Evolutionary conservation across 768 basidiomycete species (phyloP).

Genomic region (Lactarius hengduanensis): DNA sequence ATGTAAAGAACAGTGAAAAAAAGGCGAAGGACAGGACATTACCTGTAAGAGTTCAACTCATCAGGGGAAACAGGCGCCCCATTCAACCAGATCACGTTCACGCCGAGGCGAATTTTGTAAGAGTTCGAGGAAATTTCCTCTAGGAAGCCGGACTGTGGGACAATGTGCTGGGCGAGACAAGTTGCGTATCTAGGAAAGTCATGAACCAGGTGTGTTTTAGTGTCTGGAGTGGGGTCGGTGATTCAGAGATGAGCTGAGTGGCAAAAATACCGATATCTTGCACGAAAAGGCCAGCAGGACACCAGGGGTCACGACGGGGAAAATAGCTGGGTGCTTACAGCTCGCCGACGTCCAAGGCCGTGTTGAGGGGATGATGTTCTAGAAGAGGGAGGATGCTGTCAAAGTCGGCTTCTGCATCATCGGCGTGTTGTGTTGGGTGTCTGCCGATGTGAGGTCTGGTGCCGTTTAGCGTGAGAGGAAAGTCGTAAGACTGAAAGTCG

Average conservation of each 20-base stretch:
- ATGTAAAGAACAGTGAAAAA: not conserved
- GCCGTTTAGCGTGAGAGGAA: not conserved
- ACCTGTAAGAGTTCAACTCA: constrained; percentile 72
- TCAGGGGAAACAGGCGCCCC: constrained; percentile 59
- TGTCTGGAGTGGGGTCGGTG: constrained; percentile 49
- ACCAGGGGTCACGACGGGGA: constrained; percentile 32
- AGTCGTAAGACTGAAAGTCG: not conserved
- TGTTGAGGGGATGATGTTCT: constrained; percentile 36
- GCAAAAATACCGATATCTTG: constrained; percentile 72
- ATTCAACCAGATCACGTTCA: constrained; percentile 76
- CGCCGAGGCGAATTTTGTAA: constrained; percentile 49
- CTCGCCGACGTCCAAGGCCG: constrained; percentile 41
- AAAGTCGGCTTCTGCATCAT: constrained; percentile 19
- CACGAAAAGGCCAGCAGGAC: constrained; percentile 37
- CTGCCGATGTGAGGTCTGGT: constrained; percentile 19
- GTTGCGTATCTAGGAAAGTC: constrained; percentile 88
- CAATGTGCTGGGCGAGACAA: constrained; percentile 67
- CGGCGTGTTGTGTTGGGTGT: not conserved
- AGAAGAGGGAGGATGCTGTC: constrained; percentile 27
- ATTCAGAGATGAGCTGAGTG: constrained; percentile 67
- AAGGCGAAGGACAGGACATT: constrained; percentile 22
- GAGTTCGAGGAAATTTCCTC: constrained; percentile 61
- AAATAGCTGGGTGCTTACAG: constrained; percentile 27
- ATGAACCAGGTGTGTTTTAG: constrained; percentile 72
- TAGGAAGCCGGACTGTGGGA: constrained; percentile 47